Percentiles rank a stretch among this genome's conserved stretches.
phyloP scores from a whole-genome alignment of 2,329 filamentous ascomycete species.

The Calonectria multiphialidica region DNA sequence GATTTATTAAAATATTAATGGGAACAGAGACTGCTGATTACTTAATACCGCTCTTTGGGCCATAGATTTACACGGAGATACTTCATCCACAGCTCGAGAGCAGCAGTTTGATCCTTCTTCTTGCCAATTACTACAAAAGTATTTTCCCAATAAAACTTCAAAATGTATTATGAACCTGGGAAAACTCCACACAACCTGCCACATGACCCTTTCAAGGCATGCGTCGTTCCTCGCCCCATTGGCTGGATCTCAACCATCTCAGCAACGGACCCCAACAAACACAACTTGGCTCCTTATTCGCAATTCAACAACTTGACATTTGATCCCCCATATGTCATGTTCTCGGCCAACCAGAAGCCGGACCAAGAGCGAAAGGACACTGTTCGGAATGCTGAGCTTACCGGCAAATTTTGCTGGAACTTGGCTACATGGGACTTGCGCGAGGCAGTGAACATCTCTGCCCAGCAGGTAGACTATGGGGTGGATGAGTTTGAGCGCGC shows the following conservation, averaged over 20 bases:
- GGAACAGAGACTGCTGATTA: not conserved
- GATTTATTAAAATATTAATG: no score
- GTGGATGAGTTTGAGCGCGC: slow-evolving; percentile 24
- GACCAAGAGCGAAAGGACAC: slow-evolving; percentile 15
- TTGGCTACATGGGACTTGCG: slow-evolving; percentile 26
- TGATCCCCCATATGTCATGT: slow-evolving; percentile 27
- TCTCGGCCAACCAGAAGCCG: slow-evolving; percentile 24
- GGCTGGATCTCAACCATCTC: slow-evolving; percentile 24
- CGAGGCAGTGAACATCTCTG: slow-evolving; percentile 23
- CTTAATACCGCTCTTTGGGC: not conserved
- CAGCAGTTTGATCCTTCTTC: no score
- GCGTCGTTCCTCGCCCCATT: slow-evolving; percentile 25
- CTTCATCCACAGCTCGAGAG: not conserved
- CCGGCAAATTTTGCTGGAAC: slow-evolving; percentile 26
- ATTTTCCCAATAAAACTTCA: not conserved
- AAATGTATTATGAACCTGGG: slow-evolving; percentile 21
- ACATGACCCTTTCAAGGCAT: slow-evolving; percentile 24
- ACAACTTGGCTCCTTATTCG: slow-evolving; percentile 25
- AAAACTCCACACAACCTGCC: slow-evolving; percentile 11
- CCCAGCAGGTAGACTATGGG: slow-evolving; percentile 20
- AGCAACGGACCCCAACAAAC: not conserved
- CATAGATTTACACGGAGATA: not conserved
- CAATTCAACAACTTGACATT: slow-evolving; percentile 29
- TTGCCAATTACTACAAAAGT: not conserved
- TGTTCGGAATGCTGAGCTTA: slow-evolving; percentile 18